phyloP scores from a whole-genome alignment of 768 basidiomycete genomes.

The Kwoniella newhampshirensis region DNA sequence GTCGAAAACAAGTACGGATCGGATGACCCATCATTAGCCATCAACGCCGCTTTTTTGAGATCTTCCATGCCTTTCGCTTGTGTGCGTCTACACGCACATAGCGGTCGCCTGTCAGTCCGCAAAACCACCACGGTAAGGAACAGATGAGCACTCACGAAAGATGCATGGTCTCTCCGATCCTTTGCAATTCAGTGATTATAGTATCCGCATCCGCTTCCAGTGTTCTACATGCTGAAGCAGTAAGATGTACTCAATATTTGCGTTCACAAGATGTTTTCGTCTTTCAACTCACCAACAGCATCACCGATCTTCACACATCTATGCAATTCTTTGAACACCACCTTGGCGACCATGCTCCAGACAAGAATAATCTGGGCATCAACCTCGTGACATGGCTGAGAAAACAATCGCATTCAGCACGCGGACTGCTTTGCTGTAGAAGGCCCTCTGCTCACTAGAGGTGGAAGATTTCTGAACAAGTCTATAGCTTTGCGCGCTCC shows the following conservation, averaged over 20 bases:
- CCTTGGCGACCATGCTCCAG: conserved; percentile 40
- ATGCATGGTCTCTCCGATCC: conserved; percentile 24
- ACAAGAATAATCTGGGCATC: conserved; percentile 36
- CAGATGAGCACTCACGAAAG: conserved; percentile 19
- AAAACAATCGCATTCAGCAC: neutral
- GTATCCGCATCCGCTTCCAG: conserved; percentile 21
- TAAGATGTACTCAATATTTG: neutral
- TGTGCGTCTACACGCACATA: conserved; percentile 6
- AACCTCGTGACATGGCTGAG: conserved; percentile 35
- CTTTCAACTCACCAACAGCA: conserved; percentile 14
- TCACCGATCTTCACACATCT: conserved; percentile 19
- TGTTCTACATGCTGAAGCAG: conserved; percentile 3
- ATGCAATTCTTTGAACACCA: conserved; percentile 40
- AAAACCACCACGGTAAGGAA: neutral
- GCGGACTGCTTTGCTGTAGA: neutral
- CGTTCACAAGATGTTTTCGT: neutral
- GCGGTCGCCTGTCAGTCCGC: neutral
- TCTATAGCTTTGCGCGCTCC: conserved; percentile 30
- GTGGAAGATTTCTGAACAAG: conserved; percentile 26
- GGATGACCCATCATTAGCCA: neutral
- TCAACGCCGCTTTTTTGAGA: conserved; percentile 16
- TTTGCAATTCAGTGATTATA: conserved; percentile 19
- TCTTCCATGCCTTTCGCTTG: conserved; percentile 26
- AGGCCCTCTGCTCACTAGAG: conserved; percentile 40
- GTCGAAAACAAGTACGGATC: neutral